Base-by-base conservation (phyloP, 2,329 filamentous ascomycete species). In the Xylariomycetidae sp. region DNA sequence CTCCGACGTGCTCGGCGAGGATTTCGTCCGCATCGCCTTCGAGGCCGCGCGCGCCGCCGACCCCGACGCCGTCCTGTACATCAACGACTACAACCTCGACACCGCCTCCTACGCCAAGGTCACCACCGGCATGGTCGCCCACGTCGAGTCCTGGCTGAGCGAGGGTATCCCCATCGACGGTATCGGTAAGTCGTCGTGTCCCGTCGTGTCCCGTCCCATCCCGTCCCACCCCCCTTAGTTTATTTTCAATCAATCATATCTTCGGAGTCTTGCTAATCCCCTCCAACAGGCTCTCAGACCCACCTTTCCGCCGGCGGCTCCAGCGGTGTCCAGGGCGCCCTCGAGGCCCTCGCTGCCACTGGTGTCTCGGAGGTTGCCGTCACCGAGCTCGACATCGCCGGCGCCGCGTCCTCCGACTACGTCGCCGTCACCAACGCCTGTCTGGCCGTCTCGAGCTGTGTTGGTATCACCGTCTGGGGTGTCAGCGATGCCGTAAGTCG, bases 31-130 rank as follows among this genome's bases (percentile, higher is more conserved):
- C n/a, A 79, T 82, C 46, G 81, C 81, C 25, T 86, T 85, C 61
- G 64, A 70, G 27, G 73, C 81, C 11, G 82, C 82, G 11, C 69
- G 72, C 30, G 67, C 67, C 9, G 80, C 77, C n/a, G 81, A 85
- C 50, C 78, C 82, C 2, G 47, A 55, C 33, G 78, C 79, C 3
- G 80, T 80, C 59, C 67, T 85, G 20, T 86, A 83, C 63, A 82
- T 85, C 61, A 87, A 85, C 56, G 80, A 86, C 51, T 73, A 68
- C 57, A 82, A 81, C 60, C 68, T 82, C 37, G 79, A 82, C 58
- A 64, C 54, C 19, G 68, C 77, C 16, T 65, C 46, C 41, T 72
- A 73, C 46, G 60, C 69, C 41, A 85, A 86, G 62, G 37, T 62
- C 31, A 59, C 62, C 31, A 57, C 49, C 23, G 64, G 63, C 29